Evolutionary conservation across 2,329 filamentous ascomycete species (phyloP), one percentile per base, ranked within the genome.

Genomic region (Bimuria novae-zelandiae): DNA sequence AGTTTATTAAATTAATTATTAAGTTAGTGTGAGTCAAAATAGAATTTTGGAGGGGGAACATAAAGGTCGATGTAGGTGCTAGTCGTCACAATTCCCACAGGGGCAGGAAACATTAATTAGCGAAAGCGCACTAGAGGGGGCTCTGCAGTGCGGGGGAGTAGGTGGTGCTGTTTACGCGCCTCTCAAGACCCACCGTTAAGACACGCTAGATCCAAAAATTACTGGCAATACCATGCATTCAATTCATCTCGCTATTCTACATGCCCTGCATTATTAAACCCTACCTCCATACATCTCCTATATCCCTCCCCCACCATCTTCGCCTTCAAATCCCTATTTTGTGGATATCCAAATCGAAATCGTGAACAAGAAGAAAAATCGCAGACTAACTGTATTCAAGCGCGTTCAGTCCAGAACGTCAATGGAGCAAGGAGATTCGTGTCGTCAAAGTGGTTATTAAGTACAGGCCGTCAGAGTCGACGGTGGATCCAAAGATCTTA

Each of bases 401-500:
- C 14, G 11, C 19, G 33, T 7, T 5, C 29, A n/a, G 14, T 5
- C 22, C 21, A 47, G 17, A 47, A 47, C 44, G 44, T 33, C 44
- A 16, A 39, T 37, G 33, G 33, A 40, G 21, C 25, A 49, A 49
- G 36, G 36, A 49, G 27, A 49, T 49, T 49, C 46, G 46, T 49
- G 25, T 32, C 25, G 17, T 47, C 16, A 29, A 17, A 16, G 33
- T n/a, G 16, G 33, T 4, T 49, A 49, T 40, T 41, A 49, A 19
- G 14, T 49, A 49, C 46, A 41, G n/a, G 8, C 17, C 33, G 33
- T 33, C 5, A 16, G 33, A 36, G 33, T 4, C 33, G 4, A 16
- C 14, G 14, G 6, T 33, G 7, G n/a, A 16, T 4, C 30, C n/a
- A 4, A 4, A 4, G n/a, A 12, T 33, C n/a, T 6, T 4, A 14